Evolutionary conservation across 2,329 filamentous ascomycete species (phyloP).

Genomic region (Colletotrichum musae): DNA sequence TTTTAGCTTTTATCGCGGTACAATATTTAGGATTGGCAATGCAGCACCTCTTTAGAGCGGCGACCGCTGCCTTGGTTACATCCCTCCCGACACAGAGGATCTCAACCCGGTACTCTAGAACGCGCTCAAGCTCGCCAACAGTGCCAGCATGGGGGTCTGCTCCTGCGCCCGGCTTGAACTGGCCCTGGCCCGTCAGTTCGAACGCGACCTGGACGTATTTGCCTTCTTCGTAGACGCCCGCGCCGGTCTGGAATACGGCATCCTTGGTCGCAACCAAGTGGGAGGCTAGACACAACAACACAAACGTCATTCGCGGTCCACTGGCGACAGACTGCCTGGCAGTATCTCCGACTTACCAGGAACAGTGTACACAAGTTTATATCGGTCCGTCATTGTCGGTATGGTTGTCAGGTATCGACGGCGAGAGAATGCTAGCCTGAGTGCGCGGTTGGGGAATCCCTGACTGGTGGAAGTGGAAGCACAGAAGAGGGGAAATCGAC

Average conservation of each 20-base stretch:
- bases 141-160: constrained; percentile 64
- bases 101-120: constrained; percentile 64
- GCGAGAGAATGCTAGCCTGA: not conserved
- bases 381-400: constrained; percentile 29
- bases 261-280: constrained; percentile 44
- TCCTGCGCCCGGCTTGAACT: constrained; percentile 58
- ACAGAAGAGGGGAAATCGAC: not conserved
- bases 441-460: not conserved
- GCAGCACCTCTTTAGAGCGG: constrained; percentile 62
- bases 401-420: not conserved
- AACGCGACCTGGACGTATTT: constrained; percentile 47
- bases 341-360: constrained; percentile 11
- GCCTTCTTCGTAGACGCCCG: constrained; percentile 45
- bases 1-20: too few species aligned
- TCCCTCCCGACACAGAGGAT: constrained; percentile 61
- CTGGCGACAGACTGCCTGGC: too few species aligned
- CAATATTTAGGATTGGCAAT: not conserved
- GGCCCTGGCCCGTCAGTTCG: constrained; percentile 56
- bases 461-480: not conserved
- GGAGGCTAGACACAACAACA: constrained; percentile 19
- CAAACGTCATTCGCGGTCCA: not conserved
- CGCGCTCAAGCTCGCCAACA: constrained; percentile 59
- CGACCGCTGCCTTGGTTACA: constrained; percentile 57
- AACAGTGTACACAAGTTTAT: constrained; percentile 39
- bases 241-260: constrained; percentile 46